Percentiles rank a stretch among this genome's conserved stretches.
Evolutionary conservation across 2,329 filamentous ascomycete genomes (phyloP).

Genomic region (Graphilbum ipis-grandicollis): DNA sequence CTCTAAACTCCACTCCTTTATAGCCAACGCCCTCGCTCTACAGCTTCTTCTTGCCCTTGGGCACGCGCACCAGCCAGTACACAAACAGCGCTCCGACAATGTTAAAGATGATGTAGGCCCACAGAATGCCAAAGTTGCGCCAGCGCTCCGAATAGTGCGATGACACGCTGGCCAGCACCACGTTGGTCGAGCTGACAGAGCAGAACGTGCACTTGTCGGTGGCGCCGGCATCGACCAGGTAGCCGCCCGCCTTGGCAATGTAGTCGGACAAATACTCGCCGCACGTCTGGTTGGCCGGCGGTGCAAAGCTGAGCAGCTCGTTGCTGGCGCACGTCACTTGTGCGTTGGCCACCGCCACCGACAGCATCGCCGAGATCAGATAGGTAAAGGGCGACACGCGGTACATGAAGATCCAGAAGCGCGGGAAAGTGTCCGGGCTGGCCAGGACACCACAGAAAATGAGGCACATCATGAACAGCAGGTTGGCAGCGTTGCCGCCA

Average conservation of each 20-base stretch:
- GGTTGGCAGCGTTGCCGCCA: conserved; percentile 43
- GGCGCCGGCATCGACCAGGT: conserved; percentile 29
- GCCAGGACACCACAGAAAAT: conserved; percentile 48
- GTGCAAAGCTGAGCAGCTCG: conserved; percentile 52
- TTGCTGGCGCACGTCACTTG: conserved; percentile 47
- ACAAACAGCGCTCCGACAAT: conserved; percentile 23
- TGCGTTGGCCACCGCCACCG: conserved; percentile 51
- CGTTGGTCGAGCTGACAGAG: conserved; percentile 31
- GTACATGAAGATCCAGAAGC: conserved; percentile 76
- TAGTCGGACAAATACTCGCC: conserved; percentile 36
- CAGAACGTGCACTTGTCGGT: conserved; percentile 39
- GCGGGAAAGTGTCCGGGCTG: conserved; percentile 36
- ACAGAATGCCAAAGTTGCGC: conserved; percentile 49
- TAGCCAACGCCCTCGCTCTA: no score
- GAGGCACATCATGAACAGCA: conserved; percentile 39
- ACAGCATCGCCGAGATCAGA: conserved; percentile 54
- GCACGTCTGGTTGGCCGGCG: conserved; percentile 41
- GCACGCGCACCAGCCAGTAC: conserved; percentile 12
- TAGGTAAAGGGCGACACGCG: conserved; percentile 71
- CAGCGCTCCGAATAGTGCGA: conserved; percentile 41
- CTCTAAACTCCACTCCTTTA: no score
- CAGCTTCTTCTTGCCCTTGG: conserved; percentile 11
- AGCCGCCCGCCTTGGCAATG: conserved; percentile 30
- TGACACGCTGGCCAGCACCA: conserved; percentile 27
- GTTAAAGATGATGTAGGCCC: conserved; percentile 35